A percentile compares a stretch with the other conserved stretches of the same genome.
These are phyloP conservation scores for Eustoma russellianum DNA, from an alignment of 257 asterid species.

Conservation along the genomic window DNA sequence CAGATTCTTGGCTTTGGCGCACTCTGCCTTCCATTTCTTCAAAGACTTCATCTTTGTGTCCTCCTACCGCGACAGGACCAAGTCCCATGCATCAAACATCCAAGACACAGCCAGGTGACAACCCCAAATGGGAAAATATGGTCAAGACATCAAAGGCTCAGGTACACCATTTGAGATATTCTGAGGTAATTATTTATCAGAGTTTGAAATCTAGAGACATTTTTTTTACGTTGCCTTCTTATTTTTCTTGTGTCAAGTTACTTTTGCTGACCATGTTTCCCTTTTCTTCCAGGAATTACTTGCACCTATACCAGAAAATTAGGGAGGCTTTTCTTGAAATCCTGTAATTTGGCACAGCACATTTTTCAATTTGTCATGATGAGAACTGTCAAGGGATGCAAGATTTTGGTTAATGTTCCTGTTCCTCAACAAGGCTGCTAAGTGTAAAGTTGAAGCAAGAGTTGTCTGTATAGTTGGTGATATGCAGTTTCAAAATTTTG, in stretches of 20 bases:
- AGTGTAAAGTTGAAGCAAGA: too few species aligned
- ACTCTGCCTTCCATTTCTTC: slow-evolving; percentile 61
- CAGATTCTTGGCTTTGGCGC: slow-evolving; percentile 87
- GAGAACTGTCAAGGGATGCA: too few species aligned
- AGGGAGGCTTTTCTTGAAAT: slow-evolving; percentile 13
- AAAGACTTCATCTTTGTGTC: slow-evolving; percentile 22
- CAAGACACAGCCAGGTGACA: slow-evolving; percentile 29
- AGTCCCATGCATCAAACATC: slow-evolving; percentile 17
- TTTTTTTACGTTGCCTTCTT: not conserved
- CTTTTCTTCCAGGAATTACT: slow-evolving; percentile 33
- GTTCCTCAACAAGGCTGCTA: too few species aligned
- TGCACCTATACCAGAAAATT: slow-evolving; percentile 45
- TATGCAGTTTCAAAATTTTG: too few species aligned
- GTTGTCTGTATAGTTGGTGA: too few species aligned
- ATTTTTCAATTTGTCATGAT: too few species aligned
- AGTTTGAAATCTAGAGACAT: not conserved
- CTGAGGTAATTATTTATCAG: slow-evolving; percentile 33
- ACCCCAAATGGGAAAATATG: slow-evolving; percentile 54
- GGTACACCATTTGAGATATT: slow-evolving; percentile 34
- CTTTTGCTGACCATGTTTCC: slow-evolving; percentile 1
- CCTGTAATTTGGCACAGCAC: too few species aligned
- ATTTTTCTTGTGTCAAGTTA: not conserved
- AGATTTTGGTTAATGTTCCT: too few species aligned
- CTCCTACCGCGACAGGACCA: slow-evolving; percentile 18
- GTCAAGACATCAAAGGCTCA: slow-evolving; percentile 46